These are phyloP conservation scores for Lactifluus volemus DNA, from an alignment of 768 basidiomycete genomes.

Conservation along the genomic window DNA sequence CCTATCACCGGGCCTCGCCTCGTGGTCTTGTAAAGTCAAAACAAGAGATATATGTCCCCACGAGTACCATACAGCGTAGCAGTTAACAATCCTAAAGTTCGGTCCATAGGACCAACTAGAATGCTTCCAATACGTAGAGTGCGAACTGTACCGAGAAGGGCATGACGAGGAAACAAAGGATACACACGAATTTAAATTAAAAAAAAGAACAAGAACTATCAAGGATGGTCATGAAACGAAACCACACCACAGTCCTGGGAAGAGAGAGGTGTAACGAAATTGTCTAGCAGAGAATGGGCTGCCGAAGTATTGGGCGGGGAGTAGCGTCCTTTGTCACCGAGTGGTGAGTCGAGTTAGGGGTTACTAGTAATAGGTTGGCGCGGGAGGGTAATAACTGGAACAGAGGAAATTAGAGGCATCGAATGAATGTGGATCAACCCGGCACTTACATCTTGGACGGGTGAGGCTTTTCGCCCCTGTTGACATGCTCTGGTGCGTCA, in stretches of 20 bases:
- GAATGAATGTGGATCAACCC: not conserved
- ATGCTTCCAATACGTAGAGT: not conserved
- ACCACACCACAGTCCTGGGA: not conserved
- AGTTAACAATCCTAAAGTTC: not conserved
- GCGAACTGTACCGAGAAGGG: not conserved
- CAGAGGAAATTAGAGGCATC: not conserved
- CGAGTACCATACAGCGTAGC: not conserved
- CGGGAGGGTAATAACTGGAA: not conserved
- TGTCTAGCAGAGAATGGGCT: not conserved
- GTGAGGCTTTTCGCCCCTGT: not conserved
- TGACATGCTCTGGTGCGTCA: slow-evolving; percentile 4
- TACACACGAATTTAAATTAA: not conserved
- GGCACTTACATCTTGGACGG: not conserved
- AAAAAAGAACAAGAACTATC: not conserved
- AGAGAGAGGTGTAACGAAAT: not conserved
- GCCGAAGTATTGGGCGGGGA: not conserved
- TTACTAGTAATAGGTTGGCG: not conserved
- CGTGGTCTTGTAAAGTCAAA: not conserved
- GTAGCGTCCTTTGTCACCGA: not conserved
- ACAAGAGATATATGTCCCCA: not conserved
- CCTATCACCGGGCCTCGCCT: not conserved
- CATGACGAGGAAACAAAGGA: not conserved
- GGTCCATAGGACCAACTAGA: not conserved
- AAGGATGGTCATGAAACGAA: not conserved
- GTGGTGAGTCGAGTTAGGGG: too few relatives aligned